Evolutionary conservation across 305 asterid genomes (phyloP).

Genomic region (Solanum chacoense): DNA sequence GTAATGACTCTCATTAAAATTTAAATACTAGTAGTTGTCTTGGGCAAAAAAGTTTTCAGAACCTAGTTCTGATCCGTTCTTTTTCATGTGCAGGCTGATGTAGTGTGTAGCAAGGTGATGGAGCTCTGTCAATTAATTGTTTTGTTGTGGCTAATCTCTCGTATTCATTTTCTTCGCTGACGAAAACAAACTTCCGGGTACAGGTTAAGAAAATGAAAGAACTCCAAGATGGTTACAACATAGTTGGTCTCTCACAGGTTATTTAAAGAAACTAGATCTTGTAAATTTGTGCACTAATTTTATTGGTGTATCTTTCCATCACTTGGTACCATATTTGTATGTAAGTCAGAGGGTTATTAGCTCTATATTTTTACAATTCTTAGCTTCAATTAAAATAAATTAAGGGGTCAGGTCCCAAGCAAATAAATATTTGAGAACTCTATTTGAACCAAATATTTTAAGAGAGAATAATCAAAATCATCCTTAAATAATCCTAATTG

Average conservation of each 20-base stretch:
- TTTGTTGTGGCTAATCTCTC: constrained; percentile 4
- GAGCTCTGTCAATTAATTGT: neutral
- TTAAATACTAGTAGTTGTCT: neutral
- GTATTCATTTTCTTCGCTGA: neutral
- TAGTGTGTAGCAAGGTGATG: constrained; percentile 67
- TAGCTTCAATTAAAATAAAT: neutral
- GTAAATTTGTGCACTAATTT: neutral
- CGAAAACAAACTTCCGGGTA: constrained; percentile 9
- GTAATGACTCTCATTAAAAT: constrained; percentile 16
- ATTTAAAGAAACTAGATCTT: constrained; percentile 5
- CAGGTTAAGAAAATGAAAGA: constrained; percentile 91
- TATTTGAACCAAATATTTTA: neutral
- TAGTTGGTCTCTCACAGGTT: constrained; percentile 98
- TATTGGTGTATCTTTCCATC: neutral
- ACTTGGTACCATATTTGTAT: neutral
- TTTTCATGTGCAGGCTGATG: constrained; percentile 52
- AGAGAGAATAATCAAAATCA: neutral
- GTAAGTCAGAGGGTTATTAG: neutral
- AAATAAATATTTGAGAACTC: neutral
- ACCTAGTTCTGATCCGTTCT: constrained; percentile 11
- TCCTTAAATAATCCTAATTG: neutral
- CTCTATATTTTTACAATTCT: neutral
- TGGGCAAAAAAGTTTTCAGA: neutral
- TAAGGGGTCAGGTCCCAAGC: neutral
- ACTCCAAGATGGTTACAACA: constrained; percentile 71